Conservation (phyloP, 805 yeast genomes). For the Nakazawaea siamensis region DNA sequence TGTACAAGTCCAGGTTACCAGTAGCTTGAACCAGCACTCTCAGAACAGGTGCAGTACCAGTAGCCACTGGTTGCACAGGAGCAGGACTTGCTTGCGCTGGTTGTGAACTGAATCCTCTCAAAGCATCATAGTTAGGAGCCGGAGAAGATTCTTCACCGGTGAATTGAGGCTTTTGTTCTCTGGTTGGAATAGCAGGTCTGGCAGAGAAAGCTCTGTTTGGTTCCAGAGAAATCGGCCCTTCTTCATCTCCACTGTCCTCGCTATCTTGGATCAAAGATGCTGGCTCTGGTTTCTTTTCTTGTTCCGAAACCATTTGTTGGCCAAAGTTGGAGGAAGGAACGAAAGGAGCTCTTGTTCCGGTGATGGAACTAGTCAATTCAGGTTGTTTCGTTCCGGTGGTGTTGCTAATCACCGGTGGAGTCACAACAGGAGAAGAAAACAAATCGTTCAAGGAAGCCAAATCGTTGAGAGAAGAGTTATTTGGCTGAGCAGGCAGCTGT, state of each 20-base stretch:
- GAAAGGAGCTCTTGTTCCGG: constrained; percentile 36
- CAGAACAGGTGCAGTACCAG: constrained; percentile 8
- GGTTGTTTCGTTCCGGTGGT: constrained; percentile 6
- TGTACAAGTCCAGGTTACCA: constrained; percentile 40
- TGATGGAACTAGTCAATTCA: constrained; percentile 21
- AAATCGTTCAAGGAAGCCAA: constrained; percentile 51
- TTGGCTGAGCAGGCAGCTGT: constrained; percentile 17
- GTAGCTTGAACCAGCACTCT: constrained; percentile 9
- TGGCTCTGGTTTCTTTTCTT: no score
- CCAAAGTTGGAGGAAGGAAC: constrained; percentile 86
- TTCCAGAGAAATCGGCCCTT: constrained; percentile 17
- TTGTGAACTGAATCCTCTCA: constrained; percentile 22
- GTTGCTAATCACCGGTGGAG: constrained; percentile 5
- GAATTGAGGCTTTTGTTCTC: constrained; percentile 26
- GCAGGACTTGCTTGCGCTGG: constrained; percentile 11
- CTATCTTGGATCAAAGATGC: constrained; percentile 25
- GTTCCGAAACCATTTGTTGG: constrained; percentile 43
- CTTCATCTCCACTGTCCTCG: constrained; percentile 25
- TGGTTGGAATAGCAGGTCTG: constrained; percentile 24
- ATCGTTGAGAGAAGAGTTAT: constrained; percentile 51
- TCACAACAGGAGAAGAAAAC: constrained; percentile 34
- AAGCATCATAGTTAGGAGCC: constrained; percentile 39
- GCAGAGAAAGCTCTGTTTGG: constrained; percentile 17
- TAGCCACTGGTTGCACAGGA: constrained; percentile 12
- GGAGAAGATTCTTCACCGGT: constrained; percentile 17